Evolutionary conservation across 164 flowering plant genomes (phyloP).

Genomic region (Brasenia schreberi): DNA sequence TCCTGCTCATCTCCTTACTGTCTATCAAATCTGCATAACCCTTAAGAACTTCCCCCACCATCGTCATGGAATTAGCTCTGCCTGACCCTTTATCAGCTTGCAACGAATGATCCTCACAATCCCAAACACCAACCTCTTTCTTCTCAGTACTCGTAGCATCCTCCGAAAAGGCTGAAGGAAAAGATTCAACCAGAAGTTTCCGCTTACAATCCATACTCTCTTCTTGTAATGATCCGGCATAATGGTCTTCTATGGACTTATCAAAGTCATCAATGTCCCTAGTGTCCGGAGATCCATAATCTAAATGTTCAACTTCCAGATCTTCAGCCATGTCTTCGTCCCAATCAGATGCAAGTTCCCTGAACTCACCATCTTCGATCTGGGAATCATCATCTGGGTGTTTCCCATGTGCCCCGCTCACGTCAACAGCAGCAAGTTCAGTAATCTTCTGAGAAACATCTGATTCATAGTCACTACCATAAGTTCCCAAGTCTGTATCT

Average conservation of each 20-base stretch:
- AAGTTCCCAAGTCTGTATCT: slow-evolving; percentile 6
- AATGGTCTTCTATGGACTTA: slow-evolving; percentile 13
- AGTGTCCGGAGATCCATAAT: slow-evolving; percentile 39
- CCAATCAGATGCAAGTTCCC: slow-evolving; percentile 34
- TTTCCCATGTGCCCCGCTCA: slow-evolving; percentile 9
- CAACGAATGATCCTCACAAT: background rate
- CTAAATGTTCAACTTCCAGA: slow-evolving; percentile 41
- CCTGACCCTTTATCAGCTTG: slow-evolving; percentile 1
- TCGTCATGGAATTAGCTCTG: slow-evolving; percentile 4
- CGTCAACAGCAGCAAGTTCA: slow-evolving; percentile 3
- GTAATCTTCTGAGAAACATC: slow-evolving; percentile 23
- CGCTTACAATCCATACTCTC: slow-evolving; percentile 14
- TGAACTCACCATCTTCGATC: slow-evolving; percentile 69
- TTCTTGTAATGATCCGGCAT: slow-evolving; percentile 11
- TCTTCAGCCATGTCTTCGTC: slow-evolving; percentile 34
- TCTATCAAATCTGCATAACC: slow-evolving; percentile 4
- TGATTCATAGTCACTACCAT: slow-evolving; percentile 14
- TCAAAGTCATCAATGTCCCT: slow-evolving; percentile 19
- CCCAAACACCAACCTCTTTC: slow-evolving; percentile 4
- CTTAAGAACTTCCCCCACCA: slow-evolving; percentile 2
- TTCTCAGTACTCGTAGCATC: slow-evolving; percentile 4
- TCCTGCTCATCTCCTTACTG: slow-evolving; percentile 1
- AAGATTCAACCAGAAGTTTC: slow-evolving; percentile 7
- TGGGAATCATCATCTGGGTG: slow-evolving; percentile 57
- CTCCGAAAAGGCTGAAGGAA: slow-evolving; percentile 7